These are phyloP conservation scores for Solanum chacoense DNA, from an alignment of 305 asterid genomes.

Conservation along the genomic window DNA sequence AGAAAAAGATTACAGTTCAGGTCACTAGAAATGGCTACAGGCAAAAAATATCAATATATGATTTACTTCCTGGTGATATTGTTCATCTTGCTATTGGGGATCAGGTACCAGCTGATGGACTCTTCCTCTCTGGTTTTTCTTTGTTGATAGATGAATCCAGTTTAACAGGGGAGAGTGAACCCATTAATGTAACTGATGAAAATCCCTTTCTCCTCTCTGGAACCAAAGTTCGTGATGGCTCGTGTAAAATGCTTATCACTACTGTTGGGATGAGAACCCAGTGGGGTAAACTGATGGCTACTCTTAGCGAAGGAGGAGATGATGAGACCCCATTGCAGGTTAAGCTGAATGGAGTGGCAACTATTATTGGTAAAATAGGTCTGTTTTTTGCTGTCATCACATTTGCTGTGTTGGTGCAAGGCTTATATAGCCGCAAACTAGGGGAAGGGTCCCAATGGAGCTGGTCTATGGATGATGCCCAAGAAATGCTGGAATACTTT, in stretches of 20 bases:
- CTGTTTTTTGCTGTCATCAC: conserved; percentile 87
- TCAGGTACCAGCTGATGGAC: conserved; percentile 97
- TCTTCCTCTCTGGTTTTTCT: conserved; percentile 75
- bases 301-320: conserved; percentile 90
- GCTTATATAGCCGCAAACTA: conserved; percentile 51
- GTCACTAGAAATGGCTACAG: conserved; percentile 88
- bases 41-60: conserved; percentile 74
- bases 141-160: conserved; percentile 81
- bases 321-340: conserved; percentile 97
- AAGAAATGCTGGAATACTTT: conserved; percentile 84
- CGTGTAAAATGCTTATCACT: conserved; percentile 86
- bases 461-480: conserved; percentile 77
- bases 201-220: conserved; percentile 91
- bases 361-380: conserved; percentile 92
- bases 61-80: conserved; percentile 74
- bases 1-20: conserved; percentile 78
- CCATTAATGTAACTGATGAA: conserved; percentile 49
- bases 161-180: conserved; percentile 92
- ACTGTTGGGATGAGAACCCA: conserved; percentile 98
- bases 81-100: conserved; percentile 93
- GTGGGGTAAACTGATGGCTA: conserved; percentile 96
- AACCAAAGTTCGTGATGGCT: conserved; percentile 92
- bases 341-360: conserved; percentile 88
- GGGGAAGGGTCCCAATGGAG: conserved; percentile 45
- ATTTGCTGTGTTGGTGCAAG: conserved; percentile 82